phyloP scores from a whole-genome alignment of 495 filamentous ascomycete species.

The Bathelium albidoporum region DNA sequence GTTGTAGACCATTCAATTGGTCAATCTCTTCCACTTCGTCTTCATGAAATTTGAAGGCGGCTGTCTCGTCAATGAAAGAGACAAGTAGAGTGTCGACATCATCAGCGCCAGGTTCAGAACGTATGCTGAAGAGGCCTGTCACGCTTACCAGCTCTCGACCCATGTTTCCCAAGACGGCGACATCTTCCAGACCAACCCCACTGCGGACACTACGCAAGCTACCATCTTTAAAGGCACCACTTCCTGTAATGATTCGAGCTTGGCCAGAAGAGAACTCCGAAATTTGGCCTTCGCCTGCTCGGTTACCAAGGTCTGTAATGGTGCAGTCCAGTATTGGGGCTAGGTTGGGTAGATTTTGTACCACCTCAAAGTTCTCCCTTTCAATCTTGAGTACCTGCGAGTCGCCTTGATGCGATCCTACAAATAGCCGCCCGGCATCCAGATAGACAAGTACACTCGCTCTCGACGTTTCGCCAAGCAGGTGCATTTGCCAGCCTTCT shows the following conservation, averaged over 20 bases:
- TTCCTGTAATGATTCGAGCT: conserved; percentile 84
- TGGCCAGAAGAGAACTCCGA: conserved; percentile 93
- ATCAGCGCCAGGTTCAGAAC: conserved; percentile 37
- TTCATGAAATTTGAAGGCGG: conserved; percentile 65
- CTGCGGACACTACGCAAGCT: conserved; percentile 80
- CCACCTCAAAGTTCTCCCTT: conserved; percentile 45
- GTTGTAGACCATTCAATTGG: conserved; percentile 54
- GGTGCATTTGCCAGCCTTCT: conserved; percentile 52
- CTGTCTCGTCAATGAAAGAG: conserved; percentile 73
- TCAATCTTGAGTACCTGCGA: conserved; percentile 68
- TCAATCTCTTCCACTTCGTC: conserved; percentile 78
- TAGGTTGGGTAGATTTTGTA: conserved; percentile 76
- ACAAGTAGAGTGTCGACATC: conserved; percentile 62
- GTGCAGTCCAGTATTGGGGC: conserved; percentile 88
- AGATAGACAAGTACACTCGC: conserved; percentile 72
- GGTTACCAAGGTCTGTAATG: conserved; percentile 87
- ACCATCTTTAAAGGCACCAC: conserved; percentile 77
- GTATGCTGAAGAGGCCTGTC: conserved; percentile 56
- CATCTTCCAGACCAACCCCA: conserved; percentile 85
- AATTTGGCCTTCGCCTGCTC: conserved; percentile 61
- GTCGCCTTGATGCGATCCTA: conserved; percentile 88
- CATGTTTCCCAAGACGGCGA: conserved; percentile 74
- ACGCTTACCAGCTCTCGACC: conserved; percentile 41
- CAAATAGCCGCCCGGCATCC: conserved; percentile 61
- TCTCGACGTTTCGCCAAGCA: conserved; percentile 60